These are phyloP conservation scores for Globisporangium emineosum DNA, from an alignment of 352 stramenopile species.

Conservation along the genomic window DNA sequence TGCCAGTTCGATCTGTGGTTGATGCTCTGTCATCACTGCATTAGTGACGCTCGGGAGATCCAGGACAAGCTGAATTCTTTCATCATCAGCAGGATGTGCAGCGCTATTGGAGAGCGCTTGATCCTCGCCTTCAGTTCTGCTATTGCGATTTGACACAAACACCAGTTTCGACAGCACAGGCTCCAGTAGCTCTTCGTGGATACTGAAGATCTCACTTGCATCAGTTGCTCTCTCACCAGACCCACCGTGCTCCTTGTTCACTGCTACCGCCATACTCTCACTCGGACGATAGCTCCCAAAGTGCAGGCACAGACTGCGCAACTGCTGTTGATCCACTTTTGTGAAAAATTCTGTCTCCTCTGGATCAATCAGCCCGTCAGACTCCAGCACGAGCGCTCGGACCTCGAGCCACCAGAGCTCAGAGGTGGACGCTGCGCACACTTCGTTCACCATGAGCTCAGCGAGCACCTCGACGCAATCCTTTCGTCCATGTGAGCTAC, in stretches of 20 bases:
- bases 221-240: background rate
- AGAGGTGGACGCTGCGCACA: constrained; percentile 41
- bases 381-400: constrained; percentile 28
- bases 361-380: constrained; percentile 1
- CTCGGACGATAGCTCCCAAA: constrained; percentile 58
- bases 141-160: constrained; percentile 13
- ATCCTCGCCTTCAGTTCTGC: background rate
- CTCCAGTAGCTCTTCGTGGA: constrained; percentile 53
- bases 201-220: constrained; percentile 35
- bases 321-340: constrained; percentile 36
- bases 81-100: background rate
- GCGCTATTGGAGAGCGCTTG: background rate
- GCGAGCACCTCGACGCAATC: constrained; percentile 14
- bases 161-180: constrained; percentile 34
- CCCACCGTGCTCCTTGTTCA: background rate
- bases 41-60: constrained; percentile 6
- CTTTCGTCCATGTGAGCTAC: background rate
- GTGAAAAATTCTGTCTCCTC: constrained; percentile 8
- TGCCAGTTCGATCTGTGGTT: background rate
- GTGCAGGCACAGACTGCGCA: constrained; percentile 31
- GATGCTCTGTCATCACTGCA: background rate
- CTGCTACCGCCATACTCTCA: constrained; percentile 23
- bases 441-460: constrained; percentile 55
- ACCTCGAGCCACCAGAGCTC: constrained; percentile 69
- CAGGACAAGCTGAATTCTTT: constrained; percentile 35